Base-by-base conservation (phyloP, 176 grass and related monocot species). In the Paspalum notatum region DNA sequence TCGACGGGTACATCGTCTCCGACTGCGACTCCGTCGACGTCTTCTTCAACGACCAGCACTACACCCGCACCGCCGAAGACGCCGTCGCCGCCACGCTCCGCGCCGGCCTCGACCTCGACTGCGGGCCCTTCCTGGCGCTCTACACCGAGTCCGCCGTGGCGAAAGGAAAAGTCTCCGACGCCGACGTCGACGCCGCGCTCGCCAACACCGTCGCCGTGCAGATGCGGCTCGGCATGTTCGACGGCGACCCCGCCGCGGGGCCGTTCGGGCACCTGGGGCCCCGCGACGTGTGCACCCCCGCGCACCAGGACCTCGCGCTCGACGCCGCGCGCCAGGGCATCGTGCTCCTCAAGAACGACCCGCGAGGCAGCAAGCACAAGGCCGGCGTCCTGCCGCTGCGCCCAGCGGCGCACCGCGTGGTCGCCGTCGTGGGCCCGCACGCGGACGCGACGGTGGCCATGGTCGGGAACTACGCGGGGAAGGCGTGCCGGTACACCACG, bases 11-110 rank as follows among this genome's bases (percentile, higher is more conserved):
- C 68, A 86, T 98, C 66, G 95, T 94, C 80, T 94, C 95, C 11
- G 95, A 98, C 65, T 94, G 95, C 70, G 95, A 98, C 51, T 94
- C 92, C 2, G 90, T 98, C 56, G 90, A 81, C 46, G 95, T 98
- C 12, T 94, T 94, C 78, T 98, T 77, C 86, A 26, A n/a, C 0
- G 75, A 87, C 5, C 95, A 98, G 64, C 90, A 93, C 18, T 98
- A 89, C 61, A 89, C 88, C 0, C 24, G 45, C 21, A 94, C 87
- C 0, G 11, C 26, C 4, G 95, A 98, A 81, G 95, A 98, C 83
- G 92, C 92, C 8, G 92, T 72, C 14, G 95, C 92, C 26, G 92
- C 76, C n/a, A 80, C 95, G 13, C 73, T 98, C 4, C 79, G 72
- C 42, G 95, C 90, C 3, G 95, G 95, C 7, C 83, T 98, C 21